Base-by-base conservation (phyloP, 257 asterid species). In the Salvia hispanica region DNA sequence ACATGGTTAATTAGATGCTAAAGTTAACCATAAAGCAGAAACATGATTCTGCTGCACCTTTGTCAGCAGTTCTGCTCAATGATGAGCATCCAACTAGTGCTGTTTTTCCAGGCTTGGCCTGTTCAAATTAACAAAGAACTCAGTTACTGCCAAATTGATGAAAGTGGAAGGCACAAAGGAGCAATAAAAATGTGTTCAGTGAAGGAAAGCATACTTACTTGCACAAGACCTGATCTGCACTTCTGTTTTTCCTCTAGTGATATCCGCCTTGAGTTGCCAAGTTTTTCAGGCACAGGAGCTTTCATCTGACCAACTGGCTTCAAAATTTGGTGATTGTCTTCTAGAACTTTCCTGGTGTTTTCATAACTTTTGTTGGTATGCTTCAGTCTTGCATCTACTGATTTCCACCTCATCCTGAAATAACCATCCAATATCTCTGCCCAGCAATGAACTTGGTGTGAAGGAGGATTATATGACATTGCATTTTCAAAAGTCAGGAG, bases 401-500 rank as follows among this genome's bases (percentile, higher is more conserved):
- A 48, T 67, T 79, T 80, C 96, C 96, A 92, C 56, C 73, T 86
- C 75, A 63, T 81, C 45, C 33, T 76, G 70, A 92, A 92, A 28
- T 31, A 9, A 55, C 42, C 64, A 51, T 77, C 74, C 66, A 92
- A 67, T 14, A 57, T 72, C 82, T 73, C 75, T 12, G 98, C 97
- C 72, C 56, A 73, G 21, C 3, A n/a, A 74, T 90, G 89, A 42
- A 81, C 89, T 0, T 8, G 4, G 18, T 88, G 55, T 3, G 54
- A 59, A 37, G 87, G 81, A 70, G 96, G 94, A 79, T 92, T 92
- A 66, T 84, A 92, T 55, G 46, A 9, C 86, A 81, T 88, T 3
- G 95, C 95, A 81, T 92, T 92, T 52, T 88, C 75, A 72, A 92
- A 92, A 0, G 95, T 88, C 76, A 92, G 78, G 51, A 69, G 71